Evolutionary conservation across 1,284 basidiomycete species (phyloP).

Genomic region (Tilletia setariae): DNA sequence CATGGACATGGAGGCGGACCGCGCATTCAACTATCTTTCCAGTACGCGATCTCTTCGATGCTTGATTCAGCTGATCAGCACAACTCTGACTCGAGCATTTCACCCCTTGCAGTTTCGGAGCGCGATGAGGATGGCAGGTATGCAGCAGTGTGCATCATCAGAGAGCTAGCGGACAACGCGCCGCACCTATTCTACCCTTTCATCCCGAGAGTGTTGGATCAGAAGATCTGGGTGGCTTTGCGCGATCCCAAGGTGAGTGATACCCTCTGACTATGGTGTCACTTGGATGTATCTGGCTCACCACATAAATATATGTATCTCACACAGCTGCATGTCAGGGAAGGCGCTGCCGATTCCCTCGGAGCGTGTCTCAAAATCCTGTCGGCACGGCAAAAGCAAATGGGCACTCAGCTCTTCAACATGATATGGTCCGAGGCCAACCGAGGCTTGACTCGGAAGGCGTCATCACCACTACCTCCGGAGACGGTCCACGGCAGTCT

Average conservation of each 20-base stretch:
- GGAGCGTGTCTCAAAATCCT: constrained; percentile 54
- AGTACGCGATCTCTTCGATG: neutral
- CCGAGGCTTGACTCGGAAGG: constrained; percentile 73
- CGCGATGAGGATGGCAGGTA: constrained; percentile 52
- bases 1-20: constrained; percentile 6
- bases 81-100: no score
- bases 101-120: no score
- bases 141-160: constrained; percentile 54
- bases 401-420: constrained; percentile 51
- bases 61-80: no score
- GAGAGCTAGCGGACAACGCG: constrained; percentile 51
- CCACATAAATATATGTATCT: no score
- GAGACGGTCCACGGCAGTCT: constrained; percentile 91
- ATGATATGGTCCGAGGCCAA: constrained; percentile 74
- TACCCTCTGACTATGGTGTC: no score
- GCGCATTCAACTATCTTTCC: neutral
- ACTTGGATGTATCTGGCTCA: no score
- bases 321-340: constrained; percentile 40
- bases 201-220: constrained; percentile 46
- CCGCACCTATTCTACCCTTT: constrained; percentile 52
- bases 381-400: constrained; percentile 48
- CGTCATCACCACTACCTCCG: constrained; percentile 55
- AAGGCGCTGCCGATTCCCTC: constrained; percentile 52
- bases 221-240: constrained; percentile 48
- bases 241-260: neutral